phyloP scores from a whole-genome alignment of 2,329 filamentous ascomycete species.

The Aurifilum marmelostoma region DNA sequence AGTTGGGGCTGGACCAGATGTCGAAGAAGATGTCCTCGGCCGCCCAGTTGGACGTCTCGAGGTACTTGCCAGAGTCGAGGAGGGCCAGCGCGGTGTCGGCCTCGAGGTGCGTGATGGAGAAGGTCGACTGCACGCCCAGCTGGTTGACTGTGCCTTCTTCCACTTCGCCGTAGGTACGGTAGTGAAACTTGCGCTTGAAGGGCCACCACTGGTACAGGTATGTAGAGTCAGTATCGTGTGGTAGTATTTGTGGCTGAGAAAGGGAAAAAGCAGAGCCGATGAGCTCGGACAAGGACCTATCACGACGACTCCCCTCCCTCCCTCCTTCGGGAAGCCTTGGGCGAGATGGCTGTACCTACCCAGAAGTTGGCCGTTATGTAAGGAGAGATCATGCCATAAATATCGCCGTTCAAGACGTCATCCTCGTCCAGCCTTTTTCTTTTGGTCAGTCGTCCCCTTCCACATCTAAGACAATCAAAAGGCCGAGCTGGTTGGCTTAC shows the following conservation, averaged over 20 bases:
- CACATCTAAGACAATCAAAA: not conserved
- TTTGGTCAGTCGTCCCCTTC: conserved; percentile 21
- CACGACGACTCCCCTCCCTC: too few species aligned
- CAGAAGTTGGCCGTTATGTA: conserved; percentile 57
- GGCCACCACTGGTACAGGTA: conserved; percentile 52
- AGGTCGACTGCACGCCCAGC: conserved; percentile 56
- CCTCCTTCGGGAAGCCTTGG: not conserved
- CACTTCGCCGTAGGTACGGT: conserved; percentile 55
- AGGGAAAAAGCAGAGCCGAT: too few species aligned
- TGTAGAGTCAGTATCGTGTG: too few species aligned
- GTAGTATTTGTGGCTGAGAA: conserved; percentile 15
- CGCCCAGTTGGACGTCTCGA: conserved; percentile 51
- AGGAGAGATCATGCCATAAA: conserved; percentile 52
- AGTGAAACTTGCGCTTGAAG: conserved; percentile 54
- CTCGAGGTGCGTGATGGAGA: conserved; percentile 51
- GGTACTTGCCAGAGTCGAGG: conserved; percentile 51
- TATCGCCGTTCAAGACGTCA: conserved; percentile 53
- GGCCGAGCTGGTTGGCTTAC: conserved; percentile 39
- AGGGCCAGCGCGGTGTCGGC: conserved; percentile 45
- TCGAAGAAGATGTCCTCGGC: conserved; percentile 54
- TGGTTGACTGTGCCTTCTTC: conserved; percentile 44
- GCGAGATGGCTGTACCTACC: conserved; percentile 37
- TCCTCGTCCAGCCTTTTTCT: conserved; percentile 47
- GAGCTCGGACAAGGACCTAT: too few species aligned
- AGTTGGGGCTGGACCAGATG: conserved; percentile 55